phyloP scores from a whole-genome alignment of 257 asterid species.

The Leptodermis oblonga region DNA sequence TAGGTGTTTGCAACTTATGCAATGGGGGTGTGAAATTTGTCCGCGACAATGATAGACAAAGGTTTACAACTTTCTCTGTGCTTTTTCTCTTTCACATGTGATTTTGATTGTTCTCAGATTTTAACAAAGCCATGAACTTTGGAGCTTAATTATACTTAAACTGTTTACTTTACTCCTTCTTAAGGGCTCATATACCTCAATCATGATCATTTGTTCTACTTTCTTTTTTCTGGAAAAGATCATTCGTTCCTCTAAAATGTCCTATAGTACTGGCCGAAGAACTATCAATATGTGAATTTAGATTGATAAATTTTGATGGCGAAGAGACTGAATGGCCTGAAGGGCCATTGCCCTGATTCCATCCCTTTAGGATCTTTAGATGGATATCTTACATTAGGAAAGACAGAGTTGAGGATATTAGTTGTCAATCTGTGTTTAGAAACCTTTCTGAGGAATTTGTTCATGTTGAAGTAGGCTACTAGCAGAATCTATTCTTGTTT shows the following conservation, averaged over 20 bases:
- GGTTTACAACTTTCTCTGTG: slow-evolving; percentile 34
- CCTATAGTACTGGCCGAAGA: neutral
- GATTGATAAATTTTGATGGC: neutral
- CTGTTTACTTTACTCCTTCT: neutral
- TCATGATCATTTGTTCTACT: neutral
- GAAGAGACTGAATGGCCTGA: neutral
- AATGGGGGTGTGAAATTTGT: slow-evolving; percentile 90
- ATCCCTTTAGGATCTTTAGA: neutral
- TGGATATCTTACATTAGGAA: neutral
- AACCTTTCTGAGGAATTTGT: neutral
- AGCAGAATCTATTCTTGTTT: neutral
- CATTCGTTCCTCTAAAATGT: no score
- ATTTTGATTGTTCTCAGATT: neutral
- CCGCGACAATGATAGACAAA: slow-evolving; percentile 59
- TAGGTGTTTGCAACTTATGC: slow-evolving; percentile 88
- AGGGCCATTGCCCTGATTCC: neutral
- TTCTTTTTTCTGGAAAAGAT: no score
- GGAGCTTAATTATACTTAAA: neutral
- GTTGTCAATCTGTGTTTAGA: neutral
- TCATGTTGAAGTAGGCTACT: neutral
- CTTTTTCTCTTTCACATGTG: neutral
- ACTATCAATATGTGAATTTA: neutral
- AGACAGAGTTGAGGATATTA: neutral
- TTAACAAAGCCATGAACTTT: neutral
- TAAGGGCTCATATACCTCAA: neutral